Evolutionary conservation across 345 rosid genomes (phyloP).

Genomic region (Aurinia saxatilis): DNA sequence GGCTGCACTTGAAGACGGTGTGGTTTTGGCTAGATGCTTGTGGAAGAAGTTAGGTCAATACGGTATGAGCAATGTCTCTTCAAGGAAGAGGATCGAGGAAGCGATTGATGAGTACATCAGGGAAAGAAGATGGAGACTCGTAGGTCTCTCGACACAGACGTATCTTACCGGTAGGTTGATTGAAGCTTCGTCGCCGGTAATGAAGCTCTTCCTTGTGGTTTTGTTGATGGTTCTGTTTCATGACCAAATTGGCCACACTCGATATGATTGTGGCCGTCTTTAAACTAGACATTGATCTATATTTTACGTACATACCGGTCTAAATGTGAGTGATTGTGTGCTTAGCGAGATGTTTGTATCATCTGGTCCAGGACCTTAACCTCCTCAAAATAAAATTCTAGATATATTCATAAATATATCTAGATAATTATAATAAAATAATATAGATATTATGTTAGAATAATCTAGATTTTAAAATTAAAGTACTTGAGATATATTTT

Average conservation of each 20-base stretch:
- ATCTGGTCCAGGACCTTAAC: no score
- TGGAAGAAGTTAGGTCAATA: constrained; percentile 24
- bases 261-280: constrained; percentile 38
- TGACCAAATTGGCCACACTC: constrained; percentile 25
- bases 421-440: no score
- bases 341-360: no score
- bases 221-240: constrained; percentile 26
- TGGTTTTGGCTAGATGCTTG: constrained; percentile 45
- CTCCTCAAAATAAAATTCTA: no score
- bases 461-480: no score
- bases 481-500: no score
- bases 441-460: no score
- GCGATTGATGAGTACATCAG: constrained; percentile 32
- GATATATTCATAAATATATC: no score
- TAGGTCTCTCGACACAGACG: constrained; percentile 37
- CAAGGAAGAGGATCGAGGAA: constrained; percentile 11
- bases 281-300: background rate
- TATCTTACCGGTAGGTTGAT: constrained; percentile 32
- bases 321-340: no score
- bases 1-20: constrained; percentile 39
- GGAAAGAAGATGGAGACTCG: constrained; percentile 38
- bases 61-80: background rate
- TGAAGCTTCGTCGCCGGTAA: constrained; percentile 14
- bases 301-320: no score
- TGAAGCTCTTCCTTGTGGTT: constrained; percentile 11